A percentile compares a stretch with the other conserved stretches of the same genome.
phyloP scores from a whole-genome alignment of 257 asterid species.

The Solanum habrochaites region DNA sequence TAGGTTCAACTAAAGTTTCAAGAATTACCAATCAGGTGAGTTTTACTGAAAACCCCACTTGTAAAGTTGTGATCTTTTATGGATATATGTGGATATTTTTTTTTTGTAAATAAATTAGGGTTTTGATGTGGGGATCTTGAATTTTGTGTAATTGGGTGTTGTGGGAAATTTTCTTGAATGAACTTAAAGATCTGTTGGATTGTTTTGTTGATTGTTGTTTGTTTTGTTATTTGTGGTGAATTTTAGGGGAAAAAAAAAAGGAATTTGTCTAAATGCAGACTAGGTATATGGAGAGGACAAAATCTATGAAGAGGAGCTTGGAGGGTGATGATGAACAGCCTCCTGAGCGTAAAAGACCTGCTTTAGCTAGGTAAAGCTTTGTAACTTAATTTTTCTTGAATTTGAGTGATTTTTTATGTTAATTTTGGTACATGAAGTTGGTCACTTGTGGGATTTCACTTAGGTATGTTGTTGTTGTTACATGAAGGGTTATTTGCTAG shows the following conservation, averaged over 20 bases:
- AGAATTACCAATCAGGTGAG: constrained; percentile 1
- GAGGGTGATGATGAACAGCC: constrained; percentile 61
- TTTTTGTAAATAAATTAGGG: not conserved
- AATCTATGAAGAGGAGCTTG: constrained; percentile 73
- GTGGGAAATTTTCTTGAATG: not conserved
- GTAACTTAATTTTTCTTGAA: not conserved
- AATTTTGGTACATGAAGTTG: not conserved
- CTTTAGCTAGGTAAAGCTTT: constrained; percentile 33
- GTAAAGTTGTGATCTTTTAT: not conserved
- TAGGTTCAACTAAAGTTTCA: not conserved
- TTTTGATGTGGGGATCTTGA: not conserved
- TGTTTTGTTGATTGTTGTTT: not conserved
- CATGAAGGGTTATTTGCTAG: not conserved
- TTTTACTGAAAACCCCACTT: not conserved
- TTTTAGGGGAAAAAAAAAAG: not conserved
- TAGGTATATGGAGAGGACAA: constrained; percentile 72
- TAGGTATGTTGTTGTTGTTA: not conserved
- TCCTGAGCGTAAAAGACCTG: constrained; percentile 53
- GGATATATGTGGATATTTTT: not conserved
- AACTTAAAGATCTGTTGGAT: not conserved
- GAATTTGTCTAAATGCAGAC: constrained; percentile 59
- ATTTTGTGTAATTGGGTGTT: not conserved
- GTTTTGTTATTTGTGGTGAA: not conserved
- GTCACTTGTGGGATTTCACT: not conserved
- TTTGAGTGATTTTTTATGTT: not conserved